phyloP scores from a whole-genome alignment of 805 yeast genomes.

The Yarrowia sp. region DNA sequence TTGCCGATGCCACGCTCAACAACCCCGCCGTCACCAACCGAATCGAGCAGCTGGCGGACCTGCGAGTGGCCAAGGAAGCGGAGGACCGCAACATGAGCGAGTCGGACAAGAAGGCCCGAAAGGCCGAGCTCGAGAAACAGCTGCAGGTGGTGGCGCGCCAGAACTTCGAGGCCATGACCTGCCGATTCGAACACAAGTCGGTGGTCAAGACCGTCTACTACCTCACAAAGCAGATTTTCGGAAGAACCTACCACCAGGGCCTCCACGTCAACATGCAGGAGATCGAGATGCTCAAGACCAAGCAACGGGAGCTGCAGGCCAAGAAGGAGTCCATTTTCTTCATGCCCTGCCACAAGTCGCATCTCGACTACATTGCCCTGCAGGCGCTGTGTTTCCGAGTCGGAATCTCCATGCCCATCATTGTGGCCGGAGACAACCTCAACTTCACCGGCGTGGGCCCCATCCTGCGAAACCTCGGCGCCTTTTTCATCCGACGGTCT shows the following conservation, averaged over 20 bases:
- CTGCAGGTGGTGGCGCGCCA: slow-evolving; percentile 47
- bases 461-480: slow-evolving; percentile 60
- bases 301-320: slow-evolving; percentile 49
- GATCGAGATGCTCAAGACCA: slow-evolving; percentile 48
- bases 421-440: slow-evolving; percentile 71
- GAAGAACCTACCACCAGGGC: slow-evolving; percentile 54
- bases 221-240: slow-evolving; percentile 51
- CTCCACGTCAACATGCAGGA: slow-evolving; percentile 52
- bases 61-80: slow-evolving; percentile 47
- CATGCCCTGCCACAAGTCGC: slow-evolving; percentile 68
- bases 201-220: slow-evolving; percentile 50
- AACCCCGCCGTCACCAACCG: slow-evolving; percentile 47
- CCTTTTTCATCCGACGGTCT: slow-evolving; percentile 63
- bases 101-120: slow-evolving; percentile 45
- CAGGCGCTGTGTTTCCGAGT: slow-evolving; percentile 62
- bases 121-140: slow-evolving; percentile 46
- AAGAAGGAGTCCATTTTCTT: slow-evolving; percentile 53
- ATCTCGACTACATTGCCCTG: slow-evolving; percentile 64
- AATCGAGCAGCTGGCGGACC: slow-evolving; percentile 49
- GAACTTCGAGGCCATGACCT: slow-evolving; percentile 49
- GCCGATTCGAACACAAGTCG: slow-evolving; percentile 48
- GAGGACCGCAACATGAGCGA: slow-evolving; percentile 37
- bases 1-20: slow-evolving; percentile 46
- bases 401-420: slow-evolving; percentile 61
- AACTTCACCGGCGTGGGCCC: slow-evolving; percentile 64